Evolutionary conservation across 106 monocot genomes (phyloP).

Genomic region (Gastrodia elata): DNA sequence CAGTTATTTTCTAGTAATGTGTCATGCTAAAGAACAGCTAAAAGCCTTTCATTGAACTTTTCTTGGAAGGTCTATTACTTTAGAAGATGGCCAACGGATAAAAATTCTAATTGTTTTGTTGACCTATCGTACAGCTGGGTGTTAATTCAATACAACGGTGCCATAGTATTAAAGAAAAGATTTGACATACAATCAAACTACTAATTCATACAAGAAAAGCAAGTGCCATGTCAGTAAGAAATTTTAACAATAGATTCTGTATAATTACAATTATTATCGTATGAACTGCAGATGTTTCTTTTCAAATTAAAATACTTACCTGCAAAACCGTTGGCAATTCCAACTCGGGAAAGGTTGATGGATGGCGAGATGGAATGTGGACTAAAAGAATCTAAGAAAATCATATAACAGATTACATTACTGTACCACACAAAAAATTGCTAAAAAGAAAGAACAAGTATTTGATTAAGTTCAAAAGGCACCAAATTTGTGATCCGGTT

Average conservation of each 20-base stretch:
- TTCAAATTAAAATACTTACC: constrained; percentile 28
- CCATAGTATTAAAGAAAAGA: not conserved
- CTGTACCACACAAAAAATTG: not conserved
- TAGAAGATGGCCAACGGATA: no score
- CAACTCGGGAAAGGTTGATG: constrained; percentile 64
- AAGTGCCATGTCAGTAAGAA: not conserved
- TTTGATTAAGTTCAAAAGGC: not conserved
- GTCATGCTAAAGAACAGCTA: no score
- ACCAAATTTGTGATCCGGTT: not conserved
- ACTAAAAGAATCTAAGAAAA: constrained; percentile 64
- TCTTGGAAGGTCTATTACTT: no score
- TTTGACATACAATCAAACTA: not conserved
- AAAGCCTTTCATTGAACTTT: no score
- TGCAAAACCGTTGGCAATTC: constrained; percentile 84
- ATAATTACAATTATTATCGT: not conserved
- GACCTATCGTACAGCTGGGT: not conserved
- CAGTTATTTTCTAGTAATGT: no score
- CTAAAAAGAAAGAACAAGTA: not conserved
- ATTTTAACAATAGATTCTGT: not conserved
- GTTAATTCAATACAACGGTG: not conserved
- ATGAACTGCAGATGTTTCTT: not conserved
- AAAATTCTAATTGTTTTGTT: no score
- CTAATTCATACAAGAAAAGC: not conserved
- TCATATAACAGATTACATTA: not conserved
- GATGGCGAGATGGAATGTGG: constrained; percentile 86